Evolutionary conservation across 306 rosid genomes (phyloP), one percentile per base, ranked within the genome.

Genomic region (Psophocarpus tetragonolobus): DNA sequence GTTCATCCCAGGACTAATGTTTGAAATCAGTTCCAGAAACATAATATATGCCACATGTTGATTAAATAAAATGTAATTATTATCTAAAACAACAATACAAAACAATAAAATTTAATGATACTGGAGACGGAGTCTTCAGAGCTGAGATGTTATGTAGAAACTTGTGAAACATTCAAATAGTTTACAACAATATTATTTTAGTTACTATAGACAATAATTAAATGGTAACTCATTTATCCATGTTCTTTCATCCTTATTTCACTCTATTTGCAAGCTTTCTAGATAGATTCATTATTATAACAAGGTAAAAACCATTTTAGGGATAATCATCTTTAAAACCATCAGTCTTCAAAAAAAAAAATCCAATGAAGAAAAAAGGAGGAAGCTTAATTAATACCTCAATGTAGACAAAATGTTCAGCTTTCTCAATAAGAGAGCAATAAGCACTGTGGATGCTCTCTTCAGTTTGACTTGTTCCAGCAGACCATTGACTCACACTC

Each of bases 401-500:
- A 56, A 96, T 91, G 88, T 96, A 96, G 81, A 96, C 87, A 75
- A 96, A 96, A 76, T 92, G 78, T 86, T 96, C 99, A 44, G 99
- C 90, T 86, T 90, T 96, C 81, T 92, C 97, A 20, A 96, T 96
- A 54, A 96, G 94, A 80, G 97, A 87, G 68, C 99, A 91, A 84
- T 96, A 96, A 67, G 99, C 96, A 88, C 35, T 87, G 86, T 96
- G 98, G 85, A 96, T 96, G 85, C 99, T 92, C 66, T 87, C 92
- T 85, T 96, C 99, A 4, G 80, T 87, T 93, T 86, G 98, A 82
- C 99, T 96, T 81, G 99, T 92, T 75, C 99, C 99, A 75, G 99
- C 94, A 32, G 99, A 96, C 98, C 99, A 92, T 77, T 96, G 99
- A 75, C 99, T 92, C 74, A 96, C 98, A 27, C 99, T 93, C 90